A percentile compares a stretch with the other conserved stretches of the same genome.
phyloP scores from a whole-genome alignment of 768 basidiomycete species.

The Galerina sulciceps region DNA sequence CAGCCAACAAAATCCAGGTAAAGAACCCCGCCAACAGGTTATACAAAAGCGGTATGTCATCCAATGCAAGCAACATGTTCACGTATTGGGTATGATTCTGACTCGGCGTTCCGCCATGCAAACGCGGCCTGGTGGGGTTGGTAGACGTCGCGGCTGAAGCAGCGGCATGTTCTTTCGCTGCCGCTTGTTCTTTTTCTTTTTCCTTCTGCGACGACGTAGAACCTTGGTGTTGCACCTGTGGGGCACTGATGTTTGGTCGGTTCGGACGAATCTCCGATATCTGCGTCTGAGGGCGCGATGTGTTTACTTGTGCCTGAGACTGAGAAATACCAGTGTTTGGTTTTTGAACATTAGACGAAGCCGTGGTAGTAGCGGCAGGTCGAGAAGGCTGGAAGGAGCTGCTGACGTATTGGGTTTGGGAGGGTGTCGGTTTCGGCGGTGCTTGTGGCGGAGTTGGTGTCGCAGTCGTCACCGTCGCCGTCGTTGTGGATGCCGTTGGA shows the following conservation, averaged over 20 bases:
- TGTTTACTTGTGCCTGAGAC: neutral
- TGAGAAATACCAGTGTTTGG: neutral
- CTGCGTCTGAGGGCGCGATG: conserved; percentile 9
- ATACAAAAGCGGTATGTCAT: conserved; percentile 52
- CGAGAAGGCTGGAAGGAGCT: neutral
- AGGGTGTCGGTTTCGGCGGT: neutral
- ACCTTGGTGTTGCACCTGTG: conserved; percentile 8
- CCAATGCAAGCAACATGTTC: conserved; percentile 65
- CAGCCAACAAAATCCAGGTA: conserved; percentile 66
- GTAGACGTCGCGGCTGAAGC: conserved; percentile 5
- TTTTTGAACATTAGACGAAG: neutral
- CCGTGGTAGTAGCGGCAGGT: neutral
- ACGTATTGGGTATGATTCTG: conserved; percentile 57
- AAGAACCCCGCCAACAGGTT: conserved; percentile 61
- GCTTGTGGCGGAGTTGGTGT: neutral
- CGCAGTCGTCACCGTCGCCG: neutral
- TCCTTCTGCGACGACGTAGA: neutral
- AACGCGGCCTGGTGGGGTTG: conserved; percentile 18
- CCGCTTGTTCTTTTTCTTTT: neutral
- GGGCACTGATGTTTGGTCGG: conserved; percentile 4
- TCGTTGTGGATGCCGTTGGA: neutral
- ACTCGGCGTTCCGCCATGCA: conserved; percentile 19
- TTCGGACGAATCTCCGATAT: neutral
- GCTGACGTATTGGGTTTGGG: neutral
- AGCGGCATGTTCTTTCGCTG: neutral